Base-by-base conservation (phyloP, 1,139 yeast species). In the Pichia sp. region DNA sequence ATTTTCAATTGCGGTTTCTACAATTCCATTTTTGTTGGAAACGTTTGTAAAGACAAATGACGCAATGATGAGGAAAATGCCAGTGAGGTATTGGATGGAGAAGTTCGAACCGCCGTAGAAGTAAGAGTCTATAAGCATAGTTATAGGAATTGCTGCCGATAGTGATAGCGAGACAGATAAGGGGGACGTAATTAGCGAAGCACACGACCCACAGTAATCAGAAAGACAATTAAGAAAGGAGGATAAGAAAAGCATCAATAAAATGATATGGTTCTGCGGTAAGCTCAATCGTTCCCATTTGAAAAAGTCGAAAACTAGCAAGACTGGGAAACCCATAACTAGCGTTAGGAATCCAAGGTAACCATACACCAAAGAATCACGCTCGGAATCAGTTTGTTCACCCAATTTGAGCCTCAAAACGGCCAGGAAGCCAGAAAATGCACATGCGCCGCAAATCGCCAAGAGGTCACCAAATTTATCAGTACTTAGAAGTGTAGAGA, bases 101-200 rank as follows among this genome's bases (percentile, higher is more conserved):
- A 71, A 67, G 10, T 73, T 69, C 6, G 67, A 62, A 2, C 73
- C 64, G 27, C 77, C 59, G 56, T 73, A 77, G 60, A 80, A 82
- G 17, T 77, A 67, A 1, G 71, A 67, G 49, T 69, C 72, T 53
- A 69, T 62, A 55, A 77, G 71, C 55, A 80, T 77, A 33, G 80
- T 77, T 38, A 80, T 72, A 2, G 85, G 85, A 41, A 80, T 78
- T 0, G 80, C 77, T 0, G 80, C 73, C 0, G 84, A 78, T 43
- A 80, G 66, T 4, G 83, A 78, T 43, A 80, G 70, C 8, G 83
- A 74, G 2, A 82, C 77, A 9, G 80, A 75, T 55, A 80, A 70
- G 0, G 85, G 85, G 53, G 82, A 78, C 0, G 84, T 80, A 48
- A 79, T 70, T 30, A 80, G 64, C 73, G 80, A 74, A 6, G 84